Evolutionary conservation across 768 basidiomycete species (phyloP), one percentile per base, ranked within the genome.

Genomic region (Lactifluus piperatus): DNA sequence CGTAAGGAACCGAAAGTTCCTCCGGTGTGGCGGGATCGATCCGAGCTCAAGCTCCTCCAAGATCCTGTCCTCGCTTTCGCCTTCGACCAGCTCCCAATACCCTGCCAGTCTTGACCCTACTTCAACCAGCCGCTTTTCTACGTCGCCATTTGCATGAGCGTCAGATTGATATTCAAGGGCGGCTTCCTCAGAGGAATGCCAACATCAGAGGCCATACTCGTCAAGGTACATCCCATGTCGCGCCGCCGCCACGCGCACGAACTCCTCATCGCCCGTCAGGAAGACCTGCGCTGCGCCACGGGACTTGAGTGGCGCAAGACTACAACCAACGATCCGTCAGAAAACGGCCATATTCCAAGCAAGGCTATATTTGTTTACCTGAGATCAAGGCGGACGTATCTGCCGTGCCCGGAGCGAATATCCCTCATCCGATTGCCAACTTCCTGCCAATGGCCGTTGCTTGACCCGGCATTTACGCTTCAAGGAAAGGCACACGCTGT

Each of bases 181-280:
- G 29, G 41, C 54, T 52, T 61, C 60, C 20, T 54, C 62, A 0
- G 56, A 24, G 5, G 59, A 49, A 32, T 69, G 71, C 81, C 82
- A 85, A 51, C 70, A 73, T 86, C 86, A 88, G 4, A 88, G 71
- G 13, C 86, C 86, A 62, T 74, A 79, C 63, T 83, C 81, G 63
- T 84, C 79, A 29, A 88, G 73, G 34, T 77, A 72, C 65, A 85
- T 64, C 16, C 78, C 79, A 2, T 74, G 64, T 45, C 70, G 72
- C 6, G 65, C 53, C 0, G 86, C 86, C 39, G 72, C 71, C 41
- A 76, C 70, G 50, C 72, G 69, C 43, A 71, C 69, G 66, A 85
- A 84, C 26, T 74, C 73, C 0, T 49, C 43, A 65, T 85, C 83
- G 9, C 85, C 86, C 2, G 85, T 88, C 22, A 80, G 64, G 13